These are phyloP conservation scores for Warburgia ugandensis DNA, from an alignment of 164 flowering plant species.

Conservation along the genomic window DNA sequence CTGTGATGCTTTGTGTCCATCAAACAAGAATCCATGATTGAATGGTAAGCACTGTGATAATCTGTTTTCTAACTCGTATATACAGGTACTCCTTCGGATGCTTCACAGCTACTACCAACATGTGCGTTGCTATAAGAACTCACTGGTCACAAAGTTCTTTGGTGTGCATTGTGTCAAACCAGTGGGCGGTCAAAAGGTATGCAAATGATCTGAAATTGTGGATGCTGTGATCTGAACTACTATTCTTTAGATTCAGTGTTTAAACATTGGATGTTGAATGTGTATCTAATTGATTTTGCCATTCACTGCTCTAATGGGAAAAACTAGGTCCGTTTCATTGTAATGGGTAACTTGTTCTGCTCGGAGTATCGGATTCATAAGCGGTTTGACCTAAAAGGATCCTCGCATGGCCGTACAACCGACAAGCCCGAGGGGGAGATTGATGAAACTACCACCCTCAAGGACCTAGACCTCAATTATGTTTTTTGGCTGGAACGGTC, in stretches of 20 bases:
- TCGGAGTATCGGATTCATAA: conserved; percentile 54
- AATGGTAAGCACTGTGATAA: too few relatives aligned
- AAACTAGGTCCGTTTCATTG: conserved; percentile 55
- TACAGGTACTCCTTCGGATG: conserved; percentile 35
- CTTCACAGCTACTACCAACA: conserved; percentile 45
- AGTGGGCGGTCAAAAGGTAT: conserved; percentile 40
- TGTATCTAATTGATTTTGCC: too few relatives aligned
- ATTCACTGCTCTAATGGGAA: too few relatives aligned
- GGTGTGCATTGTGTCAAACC: conserved; percentile 51
- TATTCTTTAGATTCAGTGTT: background rate
- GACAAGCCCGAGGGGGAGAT: conserved; percentile 47
- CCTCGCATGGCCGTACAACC: conserved; percentile 29
- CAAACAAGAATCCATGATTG: too few relatives aligned
- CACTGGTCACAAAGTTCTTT: conserved; percentile 42
- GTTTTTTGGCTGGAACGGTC: conserved; percentile 55
- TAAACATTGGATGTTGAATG: background rate
- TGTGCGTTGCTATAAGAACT: conserved; percentile 19
- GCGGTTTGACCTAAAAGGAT: conserved; percentile 52
- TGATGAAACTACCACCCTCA: conserved; percentile 64
- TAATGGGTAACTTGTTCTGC: conserved; percentile 68
- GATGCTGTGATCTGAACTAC: too few relatives aligned
- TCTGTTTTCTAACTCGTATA: too few relatives aligned
- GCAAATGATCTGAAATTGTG: conserved; percentile 36
- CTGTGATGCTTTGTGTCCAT: too few relatives aligned
- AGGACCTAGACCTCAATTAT: conserved; percentile 80